Base-by-base conservation (phyloP, 169 alveolate genomes). In the Cardiosporidium cionae region DNA sequence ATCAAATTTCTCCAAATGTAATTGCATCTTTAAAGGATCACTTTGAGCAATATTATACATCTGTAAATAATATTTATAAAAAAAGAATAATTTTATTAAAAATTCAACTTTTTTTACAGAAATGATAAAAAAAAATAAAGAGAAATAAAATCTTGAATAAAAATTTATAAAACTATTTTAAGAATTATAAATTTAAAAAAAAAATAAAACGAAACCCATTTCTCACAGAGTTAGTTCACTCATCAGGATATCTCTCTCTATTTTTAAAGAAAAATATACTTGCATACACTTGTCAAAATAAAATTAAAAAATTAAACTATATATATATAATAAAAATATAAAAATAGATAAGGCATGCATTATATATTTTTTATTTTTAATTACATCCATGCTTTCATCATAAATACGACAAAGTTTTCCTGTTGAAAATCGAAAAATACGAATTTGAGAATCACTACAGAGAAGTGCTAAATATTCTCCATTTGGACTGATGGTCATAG, bases 1-100 rank as follows among this genome's bases (percentile, higher is more conserved):
- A 64, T 94, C 98, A 37, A 87, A 69, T 36, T 89, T 82, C 67
- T 96, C 99, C 35, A 94, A 69, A 52, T 93, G 94, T 34, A 87
- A 77, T 29, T 76, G 69, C 2, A 76, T 75, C 33, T 76, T 80
- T 32, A 76, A 81, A 0, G 93, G 93, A 68, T 93, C 95, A 7
- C 83, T 85, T 86, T 92, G 96, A 27, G 90, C 94, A 32, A 83
- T 84, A 73, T 88, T 84, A 78, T 88, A 88, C 89, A 84, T 82
- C 87, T 87, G 78, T 27, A 82, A 16, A 32, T 32, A 54, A n/a
- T 44, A n/a, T 44, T 16, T 16, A n/a, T 44, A 44, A 16, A 44
- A 44, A 44, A 44, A 44, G 58, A n/a, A n/a, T n/a, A n/a, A n/a
- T n/a, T n/a, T n/a, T n/a, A n/a, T 44, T 63, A 63, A 63, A 16